These are phyloP conservation scores for Erysimum cheiri DNA, from an alignment of 441 rosid genomes.

Conservation along the genomic window DNA sequence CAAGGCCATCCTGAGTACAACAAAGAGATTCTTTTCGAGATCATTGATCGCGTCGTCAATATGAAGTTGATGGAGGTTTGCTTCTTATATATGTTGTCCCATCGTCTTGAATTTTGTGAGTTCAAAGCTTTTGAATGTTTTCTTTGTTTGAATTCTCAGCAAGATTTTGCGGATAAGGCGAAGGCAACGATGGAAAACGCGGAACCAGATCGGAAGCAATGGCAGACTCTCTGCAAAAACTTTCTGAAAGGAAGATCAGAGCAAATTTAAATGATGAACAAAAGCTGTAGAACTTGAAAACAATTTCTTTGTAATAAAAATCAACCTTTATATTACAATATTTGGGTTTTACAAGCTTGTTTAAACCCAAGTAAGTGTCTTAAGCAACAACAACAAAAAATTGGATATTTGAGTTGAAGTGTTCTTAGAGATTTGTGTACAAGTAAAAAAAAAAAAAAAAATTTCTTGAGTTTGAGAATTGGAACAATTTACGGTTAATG, in stretches of 20 bases:
- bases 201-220: constrained; percentile 68
- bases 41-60: constrained; percentile 68
- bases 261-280: constrained; percentile 13
- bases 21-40: constrained; percentile 71
- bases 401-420: constrained; percentile 9
- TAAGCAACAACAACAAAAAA: not conserved
- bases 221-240: constrained; percentile 73
- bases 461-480: not conserved
- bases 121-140: constrained; percentile 1
- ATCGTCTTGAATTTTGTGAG: not conserved
- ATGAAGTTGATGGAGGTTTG: constrained; percentile 56
- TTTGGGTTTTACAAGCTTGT: not conserved
- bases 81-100: not conserved
- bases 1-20: constrained; percentile 96
- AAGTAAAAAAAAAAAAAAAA: not conserved
- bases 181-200: constrained; percentile 59
- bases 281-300: not conserved
- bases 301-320: not conserved
- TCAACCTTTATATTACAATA: constrained; percentile 18
- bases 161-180: constrained; percentile 60
- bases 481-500: constrained; percentile 25
- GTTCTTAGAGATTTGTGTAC: constrained; percentile 30
- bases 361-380: not conserved
- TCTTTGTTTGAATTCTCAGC: constrained; percentile 43
- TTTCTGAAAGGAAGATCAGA: constrained; percentile 57